A percentile compares a stretch with the other conserved stretches of the same genome.
Evolutionary conservation across 768 basidiomycete species (phyloP).

Genomic region (Collybia nuda): DNA sequence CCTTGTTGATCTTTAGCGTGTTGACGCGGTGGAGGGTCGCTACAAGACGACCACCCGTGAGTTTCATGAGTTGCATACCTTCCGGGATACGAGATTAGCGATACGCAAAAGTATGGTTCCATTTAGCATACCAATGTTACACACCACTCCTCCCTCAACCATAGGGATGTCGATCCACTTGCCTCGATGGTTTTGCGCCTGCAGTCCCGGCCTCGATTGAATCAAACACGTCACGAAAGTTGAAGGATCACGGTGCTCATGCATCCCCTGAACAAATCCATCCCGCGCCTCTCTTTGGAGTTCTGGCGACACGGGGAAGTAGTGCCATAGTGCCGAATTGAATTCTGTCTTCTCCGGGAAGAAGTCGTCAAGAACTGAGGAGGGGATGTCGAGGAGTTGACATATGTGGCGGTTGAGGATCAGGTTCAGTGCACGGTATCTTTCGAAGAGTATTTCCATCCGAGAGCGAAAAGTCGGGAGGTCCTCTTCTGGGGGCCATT

Average conservation of each 20-base stretch:
- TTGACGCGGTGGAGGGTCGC: constrained; percentile 29
- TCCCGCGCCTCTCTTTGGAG: constrained; percentile 15
- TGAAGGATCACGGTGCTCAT: constrained; percentile 29
- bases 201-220: constrained; percentile 24
- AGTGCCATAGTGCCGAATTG: constrained; percentile 29
- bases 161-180: constrained; percentile 27
- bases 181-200: constrained; percentile 26
- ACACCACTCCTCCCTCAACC: constrained; percentile 27
- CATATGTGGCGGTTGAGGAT: constrained; percentile 27
- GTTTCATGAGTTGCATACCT: constrained; percentile 27
- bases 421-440: constrained; percentile 23
- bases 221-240: constrained; percentile 29
- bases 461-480: constrained; percentile 22
- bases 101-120: background rate
- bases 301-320: constrained; percentile 22
- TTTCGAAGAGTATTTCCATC: constrained; percentile 25
- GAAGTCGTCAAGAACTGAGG: constrained; percentile 19
- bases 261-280: constrained; percentile 29
- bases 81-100: background rate
- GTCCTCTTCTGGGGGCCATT: constrained; percentile 25
- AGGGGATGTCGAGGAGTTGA: constrained; percentile 19
- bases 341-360: constrained; percentile 24
- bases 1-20: constrained; percentile 26
- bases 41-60: constrained; percentile 25
- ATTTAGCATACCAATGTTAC: constrained; percentile 24